phyloP scores from a whole-genome alignment of 495 filamentous ascomycete species.

The Penicillium daleae region DNA sequence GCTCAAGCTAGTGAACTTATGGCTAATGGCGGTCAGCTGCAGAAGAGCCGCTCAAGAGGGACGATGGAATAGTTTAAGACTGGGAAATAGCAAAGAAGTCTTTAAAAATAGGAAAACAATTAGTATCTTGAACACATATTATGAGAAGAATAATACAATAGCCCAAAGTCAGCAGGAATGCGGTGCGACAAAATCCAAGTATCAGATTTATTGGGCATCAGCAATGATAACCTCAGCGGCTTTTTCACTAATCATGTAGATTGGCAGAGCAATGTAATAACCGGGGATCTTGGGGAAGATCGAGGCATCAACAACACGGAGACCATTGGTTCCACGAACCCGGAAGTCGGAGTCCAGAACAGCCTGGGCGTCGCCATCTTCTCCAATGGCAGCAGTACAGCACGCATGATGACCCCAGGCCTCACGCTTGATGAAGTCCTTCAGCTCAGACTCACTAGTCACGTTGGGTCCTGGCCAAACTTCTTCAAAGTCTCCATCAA shows the following conservation, averaged over 20 bases:
- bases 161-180: too few relatives aligned
- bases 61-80: too few relatives aligned
- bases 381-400: slow-evolving; percentile 61
- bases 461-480: slow-evolving; percentile 53
- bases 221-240: slow-evolving; percentile 62
- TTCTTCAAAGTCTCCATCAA: slow-evolving; percentile 45
- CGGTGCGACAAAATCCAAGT: too few relatives aligned
- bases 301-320: slow-evolving; percentile 66
- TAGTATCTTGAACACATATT: neutral
- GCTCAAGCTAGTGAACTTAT: too few relatives aligned
- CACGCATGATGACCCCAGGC: slow-evolving; percentile 65
- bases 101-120: too few relatives aligned
- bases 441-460: slow-evolving; percentile 40
- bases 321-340: slow-evolving; percentile 57
- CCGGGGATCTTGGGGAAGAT: slow-evolving; percentile 63
- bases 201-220: slow-evolving; percentile 27
- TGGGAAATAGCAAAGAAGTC: too few relatives aligned
- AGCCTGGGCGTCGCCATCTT: slow-evolving; percentile 56
- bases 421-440: slow-evolving; percentile 53
- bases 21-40: too few relatives aligned
- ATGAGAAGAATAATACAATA: neutral
- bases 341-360: slow-evolving; percentile 62
- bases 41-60: too few relatives aligned
- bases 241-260: slow-evolving; percentile 67
- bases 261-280: slow-evolving; percentile 61